Evolutionary conservation across 352 stramenopile species (phyloP).

Genomic region (Phytophthora uliginosa): DNA sequence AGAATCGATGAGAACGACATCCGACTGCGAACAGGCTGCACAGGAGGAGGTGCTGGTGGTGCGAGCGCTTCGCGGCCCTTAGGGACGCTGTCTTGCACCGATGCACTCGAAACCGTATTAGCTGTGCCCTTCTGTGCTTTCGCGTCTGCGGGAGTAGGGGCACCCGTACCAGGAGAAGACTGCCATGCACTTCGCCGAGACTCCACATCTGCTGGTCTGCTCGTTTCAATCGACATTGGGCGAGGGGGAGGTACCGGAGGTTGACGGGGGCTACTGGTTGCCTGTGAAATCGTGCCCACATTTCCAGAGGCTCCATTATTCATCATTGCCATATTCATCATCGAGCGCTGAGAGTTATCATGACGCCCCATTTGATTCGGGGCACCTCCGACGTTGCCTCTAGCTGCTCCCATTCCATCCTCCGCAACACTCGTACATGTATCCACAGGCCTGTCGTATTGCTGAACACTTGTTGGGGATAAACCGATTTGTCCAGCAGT

Average conservation of each 20-base stretch:
- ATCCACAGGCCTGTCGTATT: slow-evolving; percentile 43
- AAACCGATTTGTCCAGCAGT: slow-evolving; percentile 37
- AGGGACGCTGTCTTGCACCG: slow-evolving; percentile 4
- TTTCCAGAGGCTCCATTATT: slow-evolving; percentile 37
- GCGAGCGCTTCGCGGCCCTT: slow-evolving; percentile 31
- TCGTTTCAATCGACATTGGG: slow-evolving; percentile 39
- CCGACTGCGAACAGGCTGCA: slow-evolving; percentile 59
- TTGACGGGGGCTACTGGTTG: slow-evolving; percentile 33
- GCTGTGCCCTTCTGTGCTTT: slow-evolving; percentile 13
- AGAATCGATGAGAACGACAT: slow-evolving; percentile 93
- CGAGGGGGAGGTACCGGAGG: slow-evolving; percentile 27
- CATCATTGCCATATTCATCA: slow-evolving; percentile 71
- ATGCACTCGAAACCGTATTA: slow-evolving; percentile 6
- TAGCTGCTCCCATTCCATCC: slow-evolving; percentile 21
- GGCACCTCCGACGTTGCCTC: slow-evolving; percentile 17
- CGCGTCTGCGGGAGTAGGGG: background rate
- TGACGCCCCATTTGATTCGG: slow-evolving; percentile 41
- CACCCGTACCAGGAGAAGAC: slow-evolving; percentile 11
- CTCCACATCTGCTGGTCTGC: slow-evolving; percentile 22
- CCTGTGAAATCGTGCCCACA: slow-evolving; percentile 16
- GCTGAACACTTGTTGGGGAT: slow-evolving; percentile 31
- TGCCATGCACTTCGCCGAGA: slow-evolving; percentile 31
- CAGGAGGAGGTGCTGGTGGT: slow-evolving; percentile 21
- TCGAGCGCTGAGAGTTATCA: slow-evolving; percentile 58
- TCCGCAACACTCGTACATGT: slow-evolving; percentile 14